phyloP scores from a whole-genome alignment of 2,329 filamentous ascomycete species.

The Elsinoe fawcettii region DNA sequence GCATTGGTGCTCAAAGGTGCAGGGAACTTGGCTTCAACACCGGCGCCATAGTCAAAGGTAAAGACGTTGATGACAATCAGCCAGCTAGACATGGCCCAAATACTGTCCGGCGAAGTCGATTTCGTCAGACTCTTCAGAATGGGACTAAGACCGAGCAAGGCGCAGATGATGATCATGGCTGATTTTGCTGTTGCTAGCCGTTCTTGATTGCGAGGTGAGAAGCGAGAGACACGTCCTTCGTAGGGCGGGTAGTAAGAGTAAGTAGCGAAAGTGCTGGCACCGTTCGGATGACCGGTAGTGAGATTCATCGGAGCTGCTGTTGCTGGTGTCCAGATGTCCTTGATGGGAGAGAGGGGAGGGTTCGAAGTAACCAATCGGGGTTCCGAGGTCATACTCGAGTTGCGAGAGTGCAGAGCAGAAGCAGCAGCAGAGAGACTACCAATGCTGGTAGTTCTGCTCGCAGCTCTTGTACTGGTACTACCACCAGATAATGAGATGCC shows the following conservation, averaged over 20 bases:
- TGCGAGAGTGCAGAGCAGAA: slow-evolving; percentile 37
- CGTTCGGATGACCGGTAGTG: slow-evolving; percentile 21
- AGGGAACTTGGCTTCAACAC: slow-evolving; percentile 55
- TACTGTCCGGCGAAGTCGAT: slow-evolving; percentile 87
- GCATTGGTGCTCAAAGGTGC: slow-evolving; percentile 85
- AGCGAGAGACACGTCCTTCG: slow-evolving; percentile 30
- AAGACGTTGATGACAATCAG: slow-evolving; percentile 92
- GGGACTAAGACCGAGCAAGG: slow-evolving; percentile 81
- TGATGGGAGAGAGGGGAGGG: slow-evolving; percentile 24
- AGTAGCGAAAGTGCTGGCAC: slow-evolving; percentile 38
- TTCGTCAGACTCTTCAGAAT: slow-evolving; percentile 94
- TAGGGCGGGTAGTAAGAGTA: slow-evolving; percentile 30
- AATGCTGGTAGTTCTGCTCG: slow-evolving; percentile 18
- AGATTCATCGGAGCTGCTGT: slow-evolving; percentile 19
- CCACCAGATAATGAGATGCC: slow-evolving; percentile 4
- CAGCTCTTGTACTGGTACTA: slow-evolving; percentile 12
- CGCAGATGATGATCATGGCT: slow-evolving; percentile 84
- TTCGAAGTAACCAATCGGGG: slow-evolving; percentile 18
- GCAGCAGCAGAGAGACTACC: background rate
- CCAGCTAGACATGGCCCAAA: slow-evolving; percentile 95
- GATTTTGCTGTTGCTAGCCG: slow-evolving; percentile 81
- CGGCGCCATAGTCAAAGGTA: slow-evolving; percentile 91
- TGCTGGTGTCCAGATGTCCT: slow-evolving; percentile 19
- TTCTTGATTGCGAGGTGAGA: slow-evolving; percentile 52
- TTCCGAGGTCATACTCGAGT: slow-evolving; percentile 50